Conservation (phyloP, 495 filamentous ascomycete species). For the Darksidea phi region DNA sequence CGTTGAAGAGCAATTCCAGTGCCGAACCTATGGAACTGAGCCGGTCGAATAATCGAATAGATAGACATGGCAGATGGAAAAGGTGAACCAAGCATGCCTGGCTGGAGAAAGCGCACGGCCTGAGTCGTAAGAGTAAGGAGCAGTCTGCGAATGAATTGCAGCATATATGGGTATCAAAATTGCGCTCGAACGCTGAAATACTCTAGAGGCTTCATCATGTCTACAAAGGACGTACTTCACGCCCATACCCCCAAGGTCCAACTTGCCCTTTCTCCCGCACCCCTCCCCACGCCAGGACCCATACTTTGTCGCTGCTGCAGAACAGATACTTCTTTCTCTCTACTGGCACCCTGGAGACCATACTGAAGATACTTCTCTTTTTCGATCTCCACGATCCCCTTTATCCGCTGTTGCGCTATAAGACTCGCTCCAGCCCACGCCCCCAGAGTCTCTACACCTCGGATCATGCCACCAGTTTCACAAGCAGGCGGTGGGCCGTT, state of each 20-base stretch:
- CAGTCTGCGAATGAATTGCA: no score
- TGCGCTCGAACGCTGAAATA: no score
- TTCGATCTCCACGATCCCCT: slow-evolving; percentile 79
- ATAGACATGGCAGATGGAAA: no score
- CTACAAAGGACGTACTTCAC: background rate
- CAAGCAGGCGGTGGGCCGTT: slow-evolving; percentile 20
- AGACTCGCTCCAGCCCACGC: slow-evolving; percentile 88
- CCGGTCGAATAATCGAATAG: no score
- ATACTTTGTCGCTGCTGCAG: slow-evolving; percentile 59
- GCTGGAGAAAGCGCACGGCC: no score
- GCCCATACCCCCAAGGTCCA: slow-evolving; percentile 85
- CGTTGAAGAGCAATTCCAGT: no score
- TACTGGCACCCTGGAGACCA: slow-evolving; percentile 68
- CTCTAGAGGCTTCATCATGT: no score
- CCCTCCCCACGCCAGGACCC: slow-evolving; percentile 55
- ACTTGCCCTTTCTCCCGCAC: slow-evolving; percentile 58
- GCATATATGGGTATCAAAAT: no score
- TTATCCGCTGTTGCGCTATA: slow-evolving; percentile 67
- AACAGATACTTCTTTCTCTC: slow-evolving; percentile 58
- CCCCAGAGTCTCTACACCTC: slow-evolving; percentile 79
- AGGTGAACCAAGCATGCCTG: no score
- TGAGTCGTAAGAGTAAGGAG: no score
- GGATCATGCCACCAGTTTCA: slow-evolving; percentile 58
- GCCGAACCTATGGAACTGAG: no score
- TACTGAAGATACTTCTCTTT: slow-evolving; percentile 78